Evolutionary conservation across 2,329 filamentous ascomycete genomes (phyloP).

Genomic region (Biscogniauxia sp.): DNA sequence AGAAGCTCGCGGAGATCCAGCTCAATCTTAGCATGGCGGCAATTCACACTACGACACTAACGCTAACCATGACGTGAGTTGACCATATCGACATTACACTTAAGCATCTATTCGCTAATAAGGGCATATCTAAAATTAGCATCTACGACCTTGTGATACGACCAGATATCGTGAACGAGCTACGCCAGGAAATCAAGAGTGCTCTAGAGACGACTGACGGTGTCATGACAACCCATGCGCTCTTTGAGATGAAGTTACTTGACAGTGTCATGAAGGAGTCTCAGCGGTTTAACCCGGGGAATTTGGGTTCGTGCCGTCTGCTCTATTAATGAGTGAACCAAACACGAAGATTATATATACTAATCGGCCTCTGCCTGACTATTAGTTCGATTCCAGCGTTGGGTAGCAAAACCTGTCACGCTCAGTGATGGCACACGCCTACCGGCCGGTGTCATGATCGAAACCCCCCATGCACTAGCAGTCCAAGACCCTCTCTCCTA

Average conservation of each 20-base stretch:
- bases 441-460: slow-evolving; percentile 40
- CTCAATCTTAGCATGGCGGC: slow-evolving; percentile 45
- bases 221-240: slow-evolving; percentile 29
- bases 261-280: slow-evolving; percentile 38
- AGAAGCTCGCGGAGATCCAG: slow-evolving; percentile 39
- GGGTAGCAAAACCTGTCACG: slow-evolving; percentile 39
- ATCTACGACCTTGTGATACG: slow-evolving; percentile 49
- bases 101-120: not conserved
- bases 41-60: slow-evolving; percentile 47
- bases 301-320: slow-evolving; percentile 20
- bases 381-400: slow-evolving; percentile 43
- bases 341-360: not conserved
- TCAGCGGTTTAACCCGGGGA: slow-evolving; percentile 27
- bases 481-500: slow-evolving; percentile 34
- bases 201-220: slow-evolving; percentile 35
- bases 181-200: slow-evolving; percentile 48
- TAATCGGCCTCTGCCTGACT: not conserved
- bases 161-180: slow-evolving; percentile 46
- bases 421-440: slow-evolving; percentile 31
- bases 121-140: slow-evolving; percentile 22
- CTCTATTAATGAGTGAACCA: not conserved
- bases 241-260: slow-evolving; percentile 38
- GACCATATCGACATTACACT: not conserved
- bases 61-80: slow-evolving; percentile 40
- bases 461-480: slow-evolving; percentile 35